These are phyloP conservation scores for Tricholoma furcatifolium DNA, from an alignment of 768 basidiomycete genomes.

Conservation along the genomic window DNA sequence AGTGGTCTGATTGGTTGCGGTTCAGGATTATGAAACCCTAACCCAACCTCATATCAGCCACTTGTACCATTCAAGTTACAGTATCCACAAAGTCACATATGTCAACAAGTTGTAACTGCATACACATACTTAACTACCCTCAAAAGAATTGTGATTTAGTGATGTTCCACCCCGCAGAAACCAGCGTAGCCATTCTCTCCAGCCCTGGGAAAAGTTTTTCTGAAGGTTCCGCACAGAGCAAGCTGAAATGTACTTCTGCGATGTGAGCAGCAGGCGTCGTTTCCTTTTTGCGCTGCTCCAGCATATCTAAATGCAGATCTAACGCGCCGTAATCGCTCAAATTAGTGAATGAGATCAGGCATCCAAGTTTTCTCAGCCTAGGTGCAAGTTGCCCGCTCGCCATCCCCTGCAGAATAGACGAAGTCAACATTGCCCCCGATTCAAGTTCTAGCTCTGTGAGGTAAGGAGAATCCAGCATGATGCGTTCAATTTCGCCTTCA, in stretches of 20 bases:
- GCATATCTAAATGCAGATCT: conserved; percentile 9
- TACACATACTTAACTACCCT: background rate
- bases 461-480: background rate
- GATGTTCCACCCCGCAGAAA: conserved; percentile 7
- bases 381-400: conserved; percentile 2
- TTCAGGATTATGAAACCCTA: conserved; percentile 5
- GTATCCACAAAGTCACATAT: background rate
- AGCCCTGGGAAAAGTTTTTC: background rate
- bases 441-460: background rate
- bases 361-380: background rate
- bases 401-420: conserved; percentile 1
- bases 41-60: background rate
- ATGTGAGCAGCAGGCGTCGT: background rate
- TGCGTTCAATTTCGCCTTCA: background rate
- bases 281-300: background rate
- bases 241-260: background rate
- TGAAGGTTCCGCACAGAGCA: background rate
- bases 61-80: background rate
- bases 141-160: background rate
- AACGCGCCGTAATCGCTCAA: background rate
- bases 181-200: background rate
- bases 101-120: background rate
- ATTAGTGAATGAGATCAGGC: background rate
- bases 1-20: background rate
- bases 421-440: conserved; percentile 2